Evolutionary conservation across 306 rosid genomes (phyloP), one percentile per base, ranked within the genome.

Genomic region (Malus asiatica): DNA sequence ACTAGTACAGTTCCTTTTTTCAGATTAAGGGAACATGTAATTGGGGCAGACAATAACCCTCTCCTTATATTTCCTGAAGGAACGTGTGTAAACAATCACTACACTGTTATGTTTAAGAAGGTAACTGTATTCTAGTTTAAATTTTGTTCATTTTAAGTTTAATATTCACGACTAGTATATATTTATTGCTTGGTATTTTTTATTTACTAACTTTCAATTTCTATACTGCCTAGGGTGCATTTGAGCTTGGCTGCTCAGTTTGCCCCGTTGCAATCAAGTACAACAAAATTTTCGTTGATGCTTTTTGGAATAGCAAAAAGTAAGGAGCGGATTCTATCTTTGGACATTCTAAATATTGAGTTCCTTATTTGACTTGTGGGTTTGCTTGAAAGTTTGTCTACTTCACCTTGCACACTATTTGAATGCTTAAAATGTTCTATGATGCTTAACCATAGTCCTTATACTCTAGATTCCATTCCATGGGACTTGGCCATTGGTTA

Each of bases 51-150:
- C 83, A 93, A 86, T 76, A 95, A 90, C 74, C 98, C 98, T 70
- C 98, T 95, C 80, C 98, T 95, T 72, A 92, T 92, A 88, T 95
- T 95, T 83, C 98, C 98, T 1, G 97, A 95, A 80, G 98, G 98
- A 84, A 95, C 98, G 58, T 95, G 98, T 88, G 98, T 95, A 74
- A 95, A 95, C 86, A 95, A 95, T 80, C 92, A 95, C 74, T 95
- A 95, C 74, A 86, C 98, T 14, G 98, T 95, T 69, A 92, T 95
- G 98, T 95, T 95, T 84, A 95, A 95, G 87, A 95, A 92, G 97
- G 98, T 90, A 74, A 65, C 22, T 38, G 65, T 52, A 67, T 74
- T 58, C 82, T 59, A 33, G 55, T 77, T 66, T 65, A 48, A 35
- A 16, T 42, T 20, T 72, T 40, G 25, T 38, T 42, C 11, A 33